A percentile compares a stretch with the other conserved stretches of the same genome.
phyloP scores from a whole-genome alignment of 164 flowering plant species.

The Amborella trichopoda region DNA sequence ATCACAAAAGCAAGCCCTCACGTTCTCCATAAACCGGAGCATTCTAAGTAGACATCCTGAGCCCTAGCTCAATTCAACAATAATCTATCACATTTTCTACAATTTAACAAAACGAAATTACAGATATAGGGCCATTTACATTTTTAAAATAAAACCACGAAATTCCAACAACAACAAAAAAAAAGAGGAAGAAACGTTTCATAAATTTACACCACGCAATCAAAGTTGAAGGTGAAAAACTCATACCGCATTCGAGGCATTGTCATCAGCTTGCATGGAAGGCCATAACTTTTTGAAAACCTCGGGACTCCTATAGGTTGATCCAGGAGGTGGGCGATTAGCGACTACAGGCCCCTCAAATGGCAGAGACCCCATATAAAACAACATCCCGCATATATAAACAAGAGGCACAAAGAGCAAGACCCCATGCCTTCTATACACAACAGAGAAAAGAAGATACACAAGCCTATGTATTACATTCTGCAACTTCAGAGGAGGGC shows the following conservation, averaged over 20 bases:
- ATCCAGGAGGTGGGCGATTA: constrained; percentile 31
- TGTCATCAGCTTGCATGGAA: constrained; percentile 42
- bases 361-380: constrained; percentile 45
- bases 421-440: constrained; percentile 44
- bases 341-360: constrained; percentile 20
- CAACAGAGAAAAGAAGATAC: constrained; percentile 35
- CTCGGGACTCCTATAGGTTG: constrained; percentile 68
- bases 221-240: neutral
- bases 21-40: too few species aligned
- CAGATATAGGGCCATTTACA: too few species aligned
- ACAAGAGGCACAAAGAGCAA: constrained; percentile 49
- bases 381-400: constrained; percentile 44
- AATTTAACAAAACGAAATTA: too few species aligned
- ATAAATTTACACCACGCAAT: too few species aligned
- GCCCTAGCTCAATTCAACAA: too few species aligned
- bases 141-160: neutral
- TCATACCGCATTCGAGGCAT: constrained; percentile 39
- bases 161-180: neutral
- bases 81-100: too few species aligned
- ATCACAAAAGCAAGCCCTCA: too few species aligned
- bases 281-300: constrained; percentile 77
- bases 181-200: neutral
- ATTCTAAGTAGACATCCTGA: too few species aligned
- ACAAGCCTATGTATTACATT: constrained; percentile 28
- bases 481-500: constrained; percentile 17